phyloP scores from a whole-genome alignment of 768 basidiomycete genomes.

The Kwoniella pini region DNA sequence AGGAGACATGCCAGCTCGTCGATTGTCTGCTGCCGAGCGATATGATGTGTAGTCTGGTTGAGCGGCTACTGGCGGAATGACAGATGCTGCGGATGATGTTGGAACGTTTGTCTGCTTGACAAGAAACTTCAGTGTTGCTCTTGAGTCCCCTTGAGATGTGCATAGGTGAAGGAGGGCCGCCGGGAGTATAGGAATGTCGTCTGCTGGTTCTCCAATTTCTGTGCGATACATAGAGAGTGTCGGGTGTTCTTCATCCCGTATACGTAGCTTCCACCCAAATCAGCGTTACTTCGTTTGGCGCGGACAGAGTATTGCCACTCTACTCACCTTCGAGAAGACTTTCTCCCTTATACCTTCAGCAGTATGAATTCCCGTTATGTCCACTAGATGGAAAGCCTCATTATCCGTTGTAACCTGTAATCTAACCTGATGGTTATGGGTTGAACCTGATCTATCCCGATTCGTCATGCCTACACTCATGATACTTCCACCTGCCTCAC shows the following conservation, averaged over 20 bases:
- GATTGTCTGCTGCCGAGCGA: conserved; percentile 11
- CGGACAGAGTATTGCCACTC: no score
- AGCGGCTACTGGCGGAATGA: conserved; percentile 60
- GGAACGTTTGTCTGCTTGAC: conserved; percentile 62
- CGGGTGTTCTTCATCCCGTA: conserved; percentile 78
- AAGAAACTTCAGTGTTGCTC: conserved; percentile 80
- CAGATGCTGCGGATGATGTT: conserved; percentile 63
- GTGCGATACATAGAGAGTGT: conserved; percentile 82
- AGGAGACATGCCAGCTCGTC: conserved; percentile 25
- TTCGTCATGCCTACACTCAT: conserved; percentile 24
- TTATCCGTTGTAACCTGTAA: conserved; percentile 52
- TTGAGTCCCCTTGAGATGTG: conserved; percentile 69
- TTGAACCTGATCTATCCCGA: conserved; percentile 33
- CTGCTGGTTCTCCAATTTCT: conserved; percentile 75
- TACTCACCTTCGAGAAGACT: conserved; percentile 49
- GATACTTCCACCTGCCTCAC: conserved; percentile 26
- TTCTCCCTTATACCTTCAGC: conserved; percentile 50
- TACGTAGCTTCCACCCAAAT: conserved; percentile 40
- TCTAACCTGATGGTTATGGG: conserved; percentile 28
- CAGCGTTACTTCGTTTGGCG: background rate
- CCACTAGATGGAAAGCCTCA: conserved; percentile 52
- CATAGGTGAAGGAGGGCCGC: conserved; percentile 73
- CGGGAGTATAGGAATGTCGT: conserved; percentile 71
- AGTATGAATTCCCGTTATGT: conserved; percentile 49
- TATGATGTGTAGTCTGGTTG: conserved; percentile 20